Evolutionary conservation across 202 grass and related monocot species (phyloP), one percentile per base, ranked within the genome.

Genomic region (Panicum virgatum): DNA sequence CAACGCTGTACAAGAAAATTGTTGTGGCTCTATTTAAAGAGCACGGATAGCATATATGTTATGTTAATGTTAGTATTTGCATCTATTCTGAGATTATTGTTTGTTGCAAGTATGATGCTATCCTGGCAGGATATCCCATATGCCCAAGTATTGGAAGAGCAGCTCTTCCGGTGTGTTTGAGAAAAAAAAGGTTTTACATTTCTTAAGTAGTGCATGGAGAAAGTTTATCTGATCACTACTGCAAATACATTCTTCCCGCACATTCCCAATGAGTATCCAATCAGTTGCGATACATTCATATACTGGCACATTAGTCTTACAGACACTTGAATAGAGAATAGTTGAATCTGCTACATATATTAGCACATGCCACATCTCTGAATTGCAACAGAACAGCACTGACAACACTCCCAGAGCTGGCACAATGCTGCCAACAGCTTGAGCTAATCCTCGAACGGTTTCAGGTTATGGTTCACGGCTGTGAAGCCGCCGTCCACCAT

Each of bases 401-500:
- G 63, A 63, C 37, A 53, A 58, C 9, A 20, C 18, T 22, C 51
- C 1, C 57, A 46, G 26, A 57, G 26, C 36, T 42, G 34, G 32
- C 27, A 57, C 27, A 66, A 25, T 59, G 46, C 48, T 30, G 19
- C 58, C 50, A 39, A 37, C 14, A 46, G 32, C 14, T 54, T 40
- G 12, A 36, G n/a, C 73, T 86, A 90, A 0, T 89, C 83, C 3
- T 91, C 88, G 23, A 94, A 94, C 26, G 86, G 0, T 45, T 44
- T 80, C 50, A 94, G 45, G 61, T 64, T 62, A 38, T n/a, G 25
- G 52, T 94, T 94, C 14, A 94, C 66, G 5, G 74, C 63, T 2
- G 89, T 84, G 67, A 94, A 79, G 5, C 92, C 92, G 3, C 92
- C 92, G 26, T 94, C 86, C 10, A 94, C 72, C 20, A 81, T 54